Evolutionary conservation across 2,329 filamentous ascomycete species (phyloP).

Genomic region (Fusarium clavum): DNA sequence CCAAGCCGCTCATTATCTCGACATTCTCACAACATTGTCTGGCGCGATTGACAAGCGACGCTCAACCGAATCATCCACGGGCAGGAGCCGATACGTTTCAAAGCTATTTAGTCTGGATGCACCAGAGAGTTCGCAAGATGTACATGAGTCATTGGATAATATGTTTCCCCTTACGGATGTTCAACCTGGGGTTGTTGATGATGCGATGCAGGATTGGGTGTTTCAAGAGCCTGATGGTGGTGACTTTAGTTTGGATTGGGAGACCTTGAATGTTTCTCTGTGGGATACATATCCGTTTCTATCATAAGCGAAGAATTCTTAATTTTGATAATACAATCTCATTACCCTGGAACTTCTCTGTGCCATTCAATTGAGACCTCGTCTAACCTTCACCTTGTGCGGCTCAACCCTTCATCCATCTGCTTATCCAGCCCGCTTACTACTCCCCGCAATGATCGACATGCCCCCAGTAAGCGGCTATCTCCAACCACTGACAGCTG

Average conservation of each 20-base stretch:
- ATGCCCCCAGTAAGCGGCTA: neutral
- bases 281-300: constrained; percentile 45
- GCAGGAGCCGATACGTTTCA: constrained; percentile 42
- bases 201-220: constrained; percentile 18
- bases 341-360: neutral
- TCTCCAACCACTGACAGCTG: neutral
- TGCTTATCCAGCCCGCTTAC: neutral
- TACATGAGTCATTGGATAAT: neutral
- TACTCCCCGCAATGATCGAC: neutral
- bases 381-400: neutral
- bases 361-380: neutral
- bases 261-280: constrained; percentile 41
- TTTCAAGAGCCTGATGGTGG: constrained; percentile 32
- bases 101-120: constrained; percentile 37
- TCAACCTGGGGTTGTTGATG: constrained; percentile 9
- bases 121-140: neutral
- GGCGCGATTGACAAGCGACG: constrained; percentile 54
- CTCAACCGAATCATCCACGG: constrained; percentile 26
- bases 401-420: neutral
- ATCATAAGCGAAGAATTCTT: constrained; percentile 1
- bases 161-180: neutral
- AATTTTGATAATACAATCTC: neutral
- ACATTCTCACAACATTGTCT: constrained; percentile 63
- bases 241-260: constrained; percentile 44
- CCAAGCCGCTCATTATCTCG: constrained; percentile 67